Base-by-base conservation (phyloP, 1,284 basidiomycete genomes). In the Megacollybia platyphylla region DNA sequence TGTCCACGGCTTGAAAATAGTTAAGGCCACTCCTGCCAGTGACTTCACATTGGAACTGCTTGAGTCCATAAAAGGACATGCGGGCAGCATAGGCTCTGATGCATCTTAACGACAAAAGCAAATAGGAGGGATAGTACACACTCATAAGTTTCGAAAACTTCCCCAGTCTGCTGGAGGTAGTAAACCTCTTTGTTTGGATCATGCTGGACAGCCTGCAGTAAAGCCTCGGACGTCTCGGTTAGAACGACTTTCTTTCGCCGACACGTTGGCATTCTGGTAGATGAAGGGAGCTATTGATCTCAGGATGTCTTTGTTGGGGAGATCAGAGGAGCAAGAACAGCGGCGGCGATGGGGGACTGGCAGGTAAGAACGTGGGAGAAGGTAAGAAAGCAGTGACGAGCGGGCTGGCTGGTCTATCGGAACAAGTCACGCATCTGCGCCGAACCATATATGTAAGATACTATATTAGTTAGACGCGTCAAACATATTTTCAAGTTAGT, bases 141-240 rank as follows among this genome's bases (percentile, higher is more conserved):
- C 90, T 94, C 90, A 58, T 94, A 96, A 55, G 81, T 81, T 50
- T 89, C 80, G 59, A 97, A 97, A 59, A 96, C 86, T 73, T 97
- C 92, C 54, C 91, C 92, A 3, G 92, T 96, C 61, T 89, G 80
- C 47, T 79, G 68, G 56, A 97, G 80, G 67, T 87, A 91, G 66
- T 80, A 96, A 59, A 92, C 89, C 55, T 85, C 78, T 57, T 70
- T 79, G 61, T 70, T 67, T 39, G 74, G 73, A 64, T 79, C 73
- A 39, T 72, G 62, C 61, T 75, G 69, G 51, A 71, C 69, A 46
- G 73, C 70, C 48, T 75, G 70, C 49, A 84, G 68, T 59, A 84
- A 77, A 54, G 68, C 65, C 45, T 71, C 71, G 50, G 79, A 79
- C 54, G 82, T 83, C 58, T 87, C 78, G 53, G 78, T 83, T 69